Evolutionary conservation across 352 stramenopile genomes (phyloP), one percentile per base, ranked within the genome.

Genomic region (Phytophthora crassamura): DNA sequence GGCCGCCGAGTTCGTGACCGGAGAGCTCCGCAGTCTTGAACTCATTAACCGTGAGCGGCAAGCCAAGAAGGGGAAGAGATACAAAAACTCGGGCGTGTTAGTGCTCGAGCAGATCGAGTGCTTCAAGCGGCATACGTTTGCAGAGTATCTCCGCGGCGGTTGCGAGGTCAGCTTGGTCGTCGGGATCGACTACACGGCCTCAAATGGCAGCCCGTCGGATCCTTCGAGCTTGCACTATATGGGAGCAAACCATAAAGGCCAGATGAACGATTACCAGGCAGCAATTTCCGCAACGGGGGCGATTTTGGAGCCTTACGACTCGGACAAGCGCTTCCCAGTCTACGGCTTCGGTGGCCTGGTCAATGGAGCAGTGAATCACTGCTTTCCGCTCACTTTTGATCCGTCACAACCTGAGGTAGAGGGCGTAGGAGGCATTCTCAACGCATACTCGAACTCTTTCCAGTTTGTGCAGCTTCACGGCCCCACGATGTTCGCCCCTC

Each of bases 131-230:
- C 76, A 86, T 41, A 93, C 84, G 4, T 93, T 93, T 45, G 82
- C 80, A 11, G 84, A 93, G 58, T 93, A 76, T 55, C 56, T 93
- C 9, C 81, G 82, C 11, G 84, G 84, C 14, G 84, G 84, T 7
- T 89, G 78, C 15, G 82, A 93, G 61, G 74, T 93, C 46, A 93
- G 87, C 40, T 59, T 96, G 33, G 86, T 96, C 11, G 67, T 91
- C 34, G 88, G 84, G 7, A 87, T 96, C 46, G 88, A 96, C 57
- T 95, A 90, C 66, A 93, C 83, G n/a, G 83, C 77, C 5, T 91
- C 78, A 1, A 90, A 89, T 55, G 78, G 81, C 38, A 67, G 69
- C 0, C 72, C 75, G 7, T 76, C 55, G 1, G 70, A 90, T 32
- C 78, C 80, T 3, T 53, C 40, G 7, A 89, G 78, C 68, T 41